phyloP scores from a whole-genome alignment of 2,329 filamentous ascomycete genomes.

The Chrysoporthe cubensis region DNA sequence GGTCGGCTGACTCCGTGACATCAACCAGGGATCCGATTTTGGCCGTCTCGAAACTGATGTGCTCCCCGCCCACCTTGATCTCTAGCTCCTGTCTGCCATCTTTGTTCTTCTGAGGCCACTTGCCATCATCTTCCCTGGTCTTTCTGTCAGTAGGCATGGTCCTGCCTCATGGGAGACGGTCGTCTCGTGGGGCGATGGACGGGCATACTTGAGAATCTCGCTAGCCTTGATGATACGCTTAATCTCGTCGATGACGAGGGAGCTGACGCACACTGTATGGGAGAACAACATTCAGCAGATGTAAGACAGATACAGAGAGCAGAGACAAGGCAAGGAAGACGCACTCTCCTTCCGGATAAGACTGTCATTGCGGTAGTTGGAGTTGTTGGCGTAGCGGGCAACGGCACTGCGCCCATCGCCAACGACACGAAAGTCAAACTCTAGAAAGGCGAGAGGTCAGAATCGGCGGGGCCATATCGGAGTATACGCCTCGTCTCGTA shows the following conservation, averaged over 20 bases:
- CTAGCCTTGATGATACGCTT: constrained; percentile 96
- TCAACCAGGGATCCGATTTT: constrained; percentile 98
- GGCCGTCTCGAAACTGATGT: constrained; percentile 98
- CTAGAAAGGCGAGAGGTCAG: constrained; percentile 51
- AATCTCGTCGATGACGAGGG: constrained; percentile 88
- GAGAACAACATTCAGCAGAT: neutral
- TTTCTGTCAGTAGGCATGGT: constrained; percentile 1
- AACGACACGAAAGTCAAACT: constrained; percentile 94
- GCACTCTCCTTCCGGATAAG: constrained; percentile 98
- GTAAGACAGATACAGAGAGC: neutral
- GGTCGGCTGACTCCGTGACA: constrained; percentile 93
- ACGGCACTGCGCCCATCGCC: constrained; percentile 92
- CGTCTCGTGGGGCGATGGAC: neutral
- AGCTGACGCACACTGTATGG: constrained; percentile 87
- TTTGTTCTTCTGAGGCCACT: constrained; percentile 99
- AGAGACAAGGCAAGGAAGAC: constrained; percentile 39
- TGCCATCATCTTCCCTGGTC: constrained; percentile 89
- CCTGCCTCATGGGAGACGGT: neutral
- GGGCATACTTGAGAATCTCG: constrained; percentile 93
- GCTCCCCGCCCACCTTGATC: constrained; percentile 89
- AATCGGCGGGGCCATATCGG: neutral
- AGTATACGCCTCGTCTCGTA: neutral
- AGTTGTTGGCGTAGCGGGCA: constrained; percentile 98
- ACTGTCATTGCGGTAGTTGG: constrained; percentile 98
- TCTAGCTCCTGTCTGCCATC: constrained; percentile 96